Evolutionary conservation across 2,329 filamentous ascomycete species (phyloP).

Genomic region (Epichloe typhina): DNA sequence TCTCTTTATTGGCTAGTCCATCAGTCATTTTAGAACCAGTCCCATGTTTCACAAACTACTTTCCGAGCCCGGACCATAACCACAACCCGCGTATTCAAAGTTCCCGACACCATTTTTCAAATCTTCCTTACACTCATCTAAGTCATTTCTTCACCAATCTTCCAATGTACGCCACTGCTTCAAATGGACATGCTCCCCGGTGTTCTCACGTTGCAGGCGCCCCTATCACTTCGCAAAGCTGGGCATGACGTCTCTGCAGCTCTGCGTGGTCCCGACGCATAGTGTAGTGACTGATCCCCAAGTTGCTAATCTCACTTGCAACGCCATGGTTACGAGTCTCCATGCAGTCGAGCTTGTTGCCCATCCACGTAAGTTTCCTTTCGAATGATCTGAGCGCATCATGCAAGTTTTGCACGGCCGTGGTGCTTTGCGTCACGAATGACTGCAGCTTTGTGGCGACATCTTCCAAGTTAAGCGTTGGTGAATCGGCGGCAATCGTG

Average conservation of each 20-base stretch:
- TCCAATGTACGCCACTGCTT: too few species aligned
- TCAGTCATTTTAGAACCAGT: too few species aligned
- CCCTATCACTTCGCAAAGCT: not conserved
- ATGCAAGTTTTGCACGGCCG: not conserved
- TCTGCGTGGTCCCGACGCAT: not conserved
- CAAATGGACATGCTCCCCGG: too few species aligned
- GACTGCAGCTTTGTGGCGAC: not conserved
- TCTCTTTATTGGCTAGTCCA: too few species aligned
- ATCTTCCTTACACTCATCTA: too few species aligned
- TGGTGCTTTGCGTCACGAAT: not conserved
- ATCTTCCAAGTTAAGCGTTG: not conserved
- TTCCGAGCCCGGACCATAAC: too few species aligned
- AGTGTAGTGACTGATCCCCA: not conserved
- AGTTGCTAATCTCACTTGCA: not conserved
- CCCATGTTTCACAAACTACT: too few species aligned
- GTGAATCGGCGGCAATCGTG: too few species aligned
- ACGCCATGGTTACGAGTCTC: not conserved
- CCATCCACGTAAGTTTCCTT: not conserved
- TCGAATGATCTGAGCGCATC: not conserved
- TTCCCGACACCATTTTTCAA: too few species aligned
- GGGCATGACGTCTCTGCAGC: not conserved
- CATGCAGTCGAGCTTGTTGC: not conserved
- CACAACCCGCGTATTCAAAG: too few species aligned
- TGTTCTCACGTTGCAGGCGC: not conserved
- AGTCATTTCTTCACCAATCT: too few species aligned